Percentiles rank a stretch among this genome's conserved stretches.
These are phyloP conservation scores for Dothideomycetes sp. DNA, from an alignment of 2,329 filamentous ascomycete genomes.

Conservation along the genomic window DNA sequence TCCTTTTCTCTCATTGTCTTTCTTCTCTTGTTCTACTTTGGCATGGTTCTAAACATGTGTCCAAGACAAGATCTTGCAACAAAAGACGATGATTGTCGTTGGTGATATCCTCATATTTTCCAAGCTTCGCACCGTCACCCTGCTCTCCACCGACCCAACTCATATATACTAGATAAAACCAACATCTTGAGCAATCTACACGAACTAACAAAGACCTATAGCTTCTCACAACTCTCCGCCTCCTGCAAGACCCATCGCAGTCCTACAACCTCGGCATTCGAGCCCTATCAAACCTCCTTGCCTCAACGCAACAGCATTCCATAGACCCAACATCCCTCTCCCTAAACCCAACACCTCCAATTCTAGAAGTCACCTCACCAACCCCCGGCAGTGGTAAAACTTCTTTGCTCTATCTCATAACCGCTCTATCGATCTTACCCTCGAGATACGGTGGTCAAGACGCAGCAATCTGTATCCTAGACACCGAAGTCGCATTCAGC, in stretches of 20 bases:
- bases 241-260: conserved; percentile 10
- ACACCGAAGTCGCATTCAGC: conserved; percentile 47
- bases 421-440: conserved; percentile 44
- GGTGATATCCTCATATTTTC: neutral
- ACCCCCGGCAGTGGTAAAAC: conserved; percentile 48
- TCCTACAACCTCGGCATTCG: conserved; percentile 35
- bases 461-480: conserved; percentile 46
- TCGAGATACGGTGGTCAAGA: conserved; percentile 35
- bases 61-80: too few relatives aligned
- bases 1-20: neutral
- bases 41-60: too few relatives aligned
- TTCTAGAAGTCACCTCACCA: conserved; percentile 47
- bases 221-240: conserved; percentile 4
- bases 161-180: neutral
- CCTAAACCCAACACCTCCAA: conserved; percentile 23
- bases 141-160: neutral
- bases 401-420: conserved; percentile 49
- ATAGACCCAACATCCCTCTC: conserved; percentile 11
- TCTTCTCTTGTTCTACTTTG: neutral
- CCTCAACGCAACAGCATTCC: conserved; percentile 17
- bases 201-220: neutral
- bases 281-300: conserved; percentile 37
- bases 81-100: too few relatives aligned
- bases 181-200: neutral
- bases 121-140: neutral